phyloP scores from a whole-genome alignment of 192 early-diverging fungal genomes.

The Coemansia sp. region DNA sequence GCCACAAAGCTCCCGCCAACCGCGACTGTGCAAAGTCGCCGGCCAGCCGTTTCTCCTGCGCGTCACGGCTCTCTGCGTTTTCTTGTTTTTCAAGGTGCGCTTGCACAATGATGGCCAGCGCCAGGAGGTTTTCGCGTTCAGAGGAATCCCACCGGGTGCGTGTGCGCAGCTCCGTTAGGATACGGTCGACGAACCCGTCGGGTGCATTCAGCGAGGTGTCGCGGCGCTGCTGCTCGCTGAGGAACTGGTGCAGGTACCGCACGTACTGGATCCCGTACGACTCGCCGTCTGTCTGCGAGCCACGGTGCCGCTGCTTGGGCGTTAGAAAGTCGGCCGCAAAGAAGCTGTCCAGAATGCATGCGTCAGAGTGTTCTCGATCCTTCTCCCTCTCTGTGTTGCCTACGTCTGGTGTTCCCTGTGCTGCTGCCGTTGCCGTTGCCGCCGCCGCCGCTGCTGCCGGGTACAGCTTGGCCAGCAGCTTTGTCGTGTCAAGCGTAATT shows the following conservation, averaged over 20 bases:
- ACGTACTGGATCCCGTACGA: slow-evolving; percentile 42
- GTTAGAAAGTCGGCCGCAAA: slow-evolving; percentile 52
- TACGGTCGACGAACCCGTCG: not conserved
- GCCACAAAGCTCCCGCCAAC: slow-evolving; percentile 13
- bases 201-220: not conserved
- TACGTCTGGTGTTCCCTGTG: too few species aligned
- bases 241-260: slow-evolving; percentile 26
- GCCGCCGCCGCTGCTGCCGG: slow-evolving; percentile 2
- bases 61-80: not conserved
- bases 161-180: not conserved
- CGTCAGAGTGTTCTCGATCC: not conserved
- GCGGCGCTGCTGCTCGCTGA: slow-evolving; percentile 6
- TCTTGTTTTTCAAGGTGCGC: slow-evolving; percentile 19
- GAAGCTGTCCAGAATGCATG: slow-evolving; percentile 31
- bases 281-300: slow-evolving; percentile 17
- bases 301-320: slow-evolving; percentile 7
- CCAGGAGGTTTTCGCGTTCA: slow-evolving; percentile 30
- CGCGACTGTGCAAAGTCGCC: slow-evolving; percentile 21
- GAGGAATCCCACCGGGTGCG: slow-evolving; percentile 11
- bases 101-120: slow-evolving; percentile 30
- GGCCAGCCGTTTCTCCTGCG: slow-evolving; percentile 2
- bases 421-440: not conserved
- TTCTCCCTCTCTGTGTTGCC: not conserved
- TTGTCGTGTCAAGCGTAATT: slow-evolving; percentile 42
- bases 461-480: slow-evolving; percentile 33